Percentiles rank a stretch among this genome's conserved stretches.
Evolutionary conservation across 768 basidiomycete genomes (phyloP).

Genomic region (Boletus fagicola): DNA sequence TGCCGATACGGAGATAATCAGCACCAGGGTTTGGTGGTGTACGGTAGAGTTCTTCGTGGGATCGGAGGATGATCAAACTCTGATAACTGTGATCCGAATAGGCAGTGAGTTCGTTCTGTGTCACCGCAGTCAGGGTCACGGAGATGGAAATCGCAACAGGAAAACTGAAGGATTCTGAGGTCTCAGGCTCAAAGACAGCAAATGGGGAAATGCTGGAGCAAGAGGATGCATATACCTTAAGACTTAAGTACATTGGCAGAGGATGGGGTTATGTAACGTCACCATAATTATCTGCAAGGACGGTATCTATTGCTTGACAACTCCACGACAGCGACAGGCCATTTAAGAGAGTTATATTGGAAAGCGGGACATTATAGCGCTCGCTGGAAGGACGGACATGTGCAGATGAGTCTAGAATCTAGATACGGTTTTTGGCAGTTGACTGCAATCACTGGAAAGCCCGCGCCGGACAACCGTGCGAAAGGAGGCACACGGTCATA

Average conservation of each 20-base stretch:
- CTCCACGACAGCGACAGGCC: not conserved
- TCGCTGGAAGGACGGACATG: not conserved
- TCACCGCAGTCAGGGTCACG: constrained; percentile 16
- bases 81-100: constrained; percentile 22
- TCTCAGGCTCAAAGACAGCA: no score
- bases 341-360: not conserved
- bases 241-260: not conserved
- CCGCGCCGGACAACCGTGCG: not conserved
- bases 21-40: not conserved
- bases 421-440: not conserved
- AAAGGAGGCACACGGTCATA: not conserved
- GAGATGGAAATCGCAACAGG: not conserved
- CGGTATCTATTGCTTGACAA: not conserved
- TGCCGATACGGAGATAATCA: constrained; percentile 17
- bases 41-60: constrained; percentile 7
- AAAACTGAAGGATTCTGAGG: not conserved
- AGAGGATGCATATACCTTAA: not conserved
- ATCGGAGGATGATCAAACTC: constrained; percentile 12
- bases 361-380: not conserved
- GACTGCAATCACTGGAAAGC: not conserved
- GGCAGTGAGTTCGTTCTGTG: not conserved
- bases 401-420: no score
- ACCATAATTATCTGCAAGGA: not conserved
- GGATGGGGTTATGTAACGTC: not conserved
- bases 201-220: not conserved